Base-by-base conservation (phyloP, 2,329 filamentous ascomycete genomes). In the Pleomassaria siparia region DNA sequence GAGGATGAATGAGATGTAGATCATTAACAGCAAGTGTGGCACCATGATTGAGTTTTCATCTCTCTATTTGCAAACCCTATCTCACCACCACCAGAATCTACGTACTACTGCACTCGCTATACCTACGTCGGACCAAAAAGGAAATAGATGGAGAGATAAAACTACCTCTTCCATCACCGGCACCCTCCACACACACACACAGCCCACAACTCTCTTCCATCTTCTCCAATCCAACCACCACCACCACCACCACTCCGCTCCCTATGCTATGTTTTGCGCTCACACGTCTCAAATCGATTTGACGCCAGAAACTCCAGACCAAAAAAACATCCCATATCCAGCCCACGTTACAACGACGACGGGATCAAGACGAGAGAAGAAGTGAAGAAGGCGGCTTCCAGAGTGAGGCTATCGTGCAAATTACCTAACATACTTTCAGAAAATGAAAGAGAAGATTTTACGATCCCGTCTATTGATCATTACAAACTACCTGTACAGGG, bases 401-500 rank as follows among this genome's bases (percentile, higher is more conserved):
- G 60, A 54, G 51, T 55, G 55, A 49, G 53, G 49, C 50, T 52
- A 52, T 63, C 54, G 42, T 63, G 54, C 60, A n/a, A n/a, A 66
- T 67, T 65, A 67, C 63, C 43, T 58, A 58, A 58, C 54, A 59
- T 61, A 58, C 52, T 36, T 55, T n/a, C n/a, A n/a, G n/a, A n/a
- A n/a, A n/a, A n/a, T n/a, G n/a, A n/a, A 51, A 59, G 61, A 66
- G 46, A 56, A 64, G 56, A 62, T 66, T 67, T 68, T 67, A 30
- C 56, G 58, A 59, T 63, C 60, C 64, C 65, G 60, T 69, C 66
- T 69, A 69, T 69, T 55, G 63, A 66, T 69, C 66, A 70, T 70
- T 70, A 70, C 64, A 70, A 70, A 60, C 58, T 70, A 67, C 63
- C 66, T 69, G 67, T 70, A 70, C 66, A 70, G 61, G 55, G 59